Conservation (phyloP, 148 eudicot species). For the Persicaria tinctoria region DNA sequence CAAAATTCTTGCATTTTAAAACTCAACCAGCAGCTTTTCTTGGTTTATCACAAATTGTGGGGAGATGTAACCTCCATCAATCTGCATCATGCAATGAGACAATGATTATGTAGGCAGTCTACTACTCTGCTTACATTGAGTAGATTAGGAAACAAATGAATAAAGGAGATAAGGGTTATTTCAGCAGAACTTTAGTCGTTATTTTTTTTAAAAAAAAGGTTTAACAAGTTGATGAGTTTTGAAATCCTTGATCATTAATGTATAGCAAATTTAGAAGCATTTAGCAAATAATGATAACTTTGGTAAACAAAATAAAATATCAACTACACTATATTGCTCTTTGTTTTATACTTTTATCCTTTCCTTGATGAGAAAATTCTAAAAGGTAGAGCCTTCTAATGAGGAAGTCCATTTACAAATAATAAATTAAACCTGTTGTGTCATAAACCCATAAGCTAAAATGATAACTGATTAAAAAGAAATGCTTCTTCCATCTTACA, state of each 20-base stretch:
- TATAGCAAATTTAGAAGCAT: background rate
- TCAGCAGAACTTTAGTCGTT: background rate
- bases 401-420: background rate
- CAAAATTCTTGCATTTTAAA: constrained; percentile 83
- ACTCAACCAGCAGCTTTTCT: constrained; percentile 82
- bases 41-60: constrained; percentile 94
- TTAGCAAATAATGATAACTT: background rate
- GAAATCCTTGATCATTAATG: background rate
- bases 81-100: constrained; percentile 34
- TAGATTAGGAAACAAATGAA: background rate
- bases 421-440: background rate
- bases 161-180: background rate
- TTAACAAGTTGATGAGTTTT: too few relatives aligned
- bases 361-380: too few relatives aligned
- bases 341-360: background rate
- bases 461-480: background rate
- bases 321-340: background rate
- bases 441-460: background rate
- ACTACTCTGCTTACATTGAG: background rate
- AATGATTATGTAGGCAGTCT: background rate
- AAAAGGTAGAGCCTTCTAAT: too few relatives aligned
- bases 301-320: background rate
- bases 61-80: constrained; percentile 92
- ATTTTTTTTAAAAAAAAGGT: too few relatives aligned
- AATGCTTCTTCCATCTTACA: too few relatives aligned